Evolutionary conservation across 2,329 filamentous ascomycete genomes (phyloP).

Genomic region (Alternaria incomplexa): DNA sequence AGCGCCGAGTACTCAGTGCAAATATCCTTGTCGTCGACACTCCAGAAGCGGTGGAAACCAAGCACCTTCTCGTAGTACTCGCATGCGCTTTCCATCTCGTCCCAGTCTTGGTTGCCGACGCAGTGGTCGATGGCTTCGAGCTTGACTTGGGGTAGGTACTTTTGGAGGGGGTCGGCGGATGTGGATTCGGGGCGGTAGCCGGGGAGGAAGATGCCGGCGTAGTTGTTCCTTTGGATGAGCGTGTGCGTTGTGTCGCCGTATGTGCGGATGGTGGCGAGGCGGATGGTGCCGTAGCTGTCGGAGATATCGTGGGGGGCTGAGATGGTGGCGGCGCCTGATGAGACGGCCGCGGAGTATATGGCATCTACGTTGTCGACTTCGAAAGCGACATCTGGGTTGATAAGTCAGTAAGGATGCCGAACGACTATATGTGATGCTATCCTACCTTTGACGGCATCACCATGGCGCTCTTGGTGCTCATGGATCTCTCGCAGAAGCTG

Average conservation of each 20-base stretch:
- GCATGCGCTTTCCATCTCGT: slow-evolving; percentile 75
- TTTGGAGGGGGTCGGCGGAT: slow-evolving; percentile 53
- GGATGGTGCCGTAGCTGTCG: slow-evolving; percentile 71
- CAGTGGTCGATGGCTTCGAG: slow-evolving; percentile 85
- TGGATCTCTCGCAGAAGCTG: slow-evolving; percentile 76
- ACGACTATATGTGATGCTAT: background rate
- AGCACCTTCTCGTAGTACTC: slow-evolving; percentile 84
- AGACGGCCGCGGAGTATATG: slow-evolving; percentile 77
- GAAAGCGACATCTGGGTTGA: slow-evolving; percentile 77
- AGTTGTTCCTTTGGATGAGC: slow-evolving; percentile 74
- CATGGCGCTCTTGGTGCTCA: slow-evolving; percentile 82
- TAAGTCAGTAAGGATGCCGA: slow-evolving; percentile 8
- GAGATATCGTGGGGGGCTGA: slow-evolving; percentile 60
- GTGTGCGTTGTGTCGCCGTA: slow-evolving; percentile 97
- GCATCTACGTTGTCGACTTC: slow-evolving; percentile 88
- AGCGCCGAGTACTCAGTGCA: slow-evolving; percentile 91
- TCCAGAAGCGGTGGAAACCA: slow-evolving; percentile 97
- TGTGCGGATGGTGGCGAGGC: slow-evolving; percentile 81
- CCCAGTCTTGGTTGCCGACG: slow-evolving; percentile 96
- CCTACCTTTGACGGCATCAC: slow-evolving; percentile 80
- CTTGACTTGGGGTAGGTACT: slow-evolving; percentile 70
- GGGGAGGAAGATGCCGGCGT: slow-evolving; percentile 80
- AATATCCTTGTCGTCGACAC: slow-evolving; percentile 90
- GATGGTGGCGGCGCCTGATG: slow-evolving; percentile 67
- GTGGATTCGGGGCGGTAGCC: slow-evolving; percentile 69